Base-by-base conservation (phyloP, 2,329 filamentous ascomycete genomes). In the Cercospora zeae-maydis region DNA sequence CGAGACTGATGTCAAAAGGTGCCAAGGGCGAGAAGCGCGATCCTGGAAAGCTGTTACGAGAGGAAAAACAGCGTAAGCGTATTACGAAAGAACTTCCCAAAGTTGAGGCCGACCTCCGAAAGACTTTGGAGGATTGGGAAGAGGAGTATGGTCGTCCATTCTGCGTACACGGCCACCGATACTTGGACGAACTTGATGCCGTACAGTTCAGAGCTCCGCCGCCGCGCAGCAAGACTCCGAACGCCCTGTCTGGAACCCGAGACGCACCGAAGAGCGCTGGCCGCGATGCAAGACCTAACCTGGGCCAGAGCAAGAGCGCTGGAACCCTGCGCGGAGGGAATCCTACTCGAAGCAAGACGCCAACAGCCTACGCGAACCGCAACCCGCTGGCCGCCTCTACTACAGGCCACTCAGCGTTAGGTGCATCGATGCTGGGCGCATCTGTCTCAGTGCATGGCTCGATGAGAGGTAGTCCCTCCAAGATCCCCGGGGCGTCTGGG, bases 41-140 rank as follows among this genome's bases (percentile, higher is more conserved):
- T 74, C 95, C 95, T 2, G 93, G 92, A 56, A 95, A 96, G 78
- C 83, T 99, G 14, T 82, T 99, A 58, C 86, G 95, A 31, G 95
- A 99, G 75, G 95, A 99, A 79, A 99, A 98, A 84, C 96, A 96
- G 91, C 88, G 95, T 64, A 99, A 99, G 84, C 86, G 93, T 62
- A 97, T 99, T 66, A 85, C 93, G 27, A 99, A 98, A 77, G 95
- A 99, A 74, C 81, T 99, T 31, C 95, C 95, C 61, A 98, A 96
- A 80, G 84, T 99, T 47, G 88, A 93, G 62, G 84, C 84, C 0
- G 92, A 98, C n/a, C 79, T 99, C 63, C 85, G 86, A 67, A 93
- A 88, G 75, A 83, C 85, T n/a, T 83, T 99, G 30, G 90, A 93
- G 74, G 80, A 83, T 51, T 99, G 92, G 88, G 95, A 99, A 75